Evolutionary conservation across 371 early-diverging fungal genomes (phyloP), one percentile per base, ranked within the genome.

Genomic region (Umbelopsis sp.): DNA sequence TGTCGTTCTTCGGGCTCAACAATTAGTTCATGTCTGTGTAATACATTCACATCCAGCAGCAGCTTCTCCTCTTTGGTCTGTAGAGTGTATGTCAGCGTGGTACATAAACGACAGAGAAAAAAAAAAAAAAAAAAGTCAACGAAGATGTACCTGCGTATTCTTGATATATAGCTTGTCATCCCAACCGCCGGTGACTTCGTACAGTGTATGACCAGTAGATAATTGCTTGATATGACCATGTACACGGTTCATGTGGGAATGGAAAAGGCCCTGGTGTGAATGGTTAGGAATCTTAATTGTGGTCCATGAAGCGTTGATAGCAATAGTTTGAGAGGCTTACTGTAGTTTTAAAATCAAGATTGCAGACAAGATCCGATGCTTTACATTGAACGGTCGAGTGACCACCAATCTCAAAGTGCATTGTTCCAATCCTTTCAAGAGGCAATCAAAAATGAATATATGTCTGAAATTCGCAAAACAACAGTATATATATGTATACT

Each of bases 351-450:
- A 97, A 98, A 63, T 97, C 97, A 29, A 97, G 79, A 51, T 89
- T 86, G 69, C 92, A 93, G 37, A 88, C 67, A 64, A 96, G 80
- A 71, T 92, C 95, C 65, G 81, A 86, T 69, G 91, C 78, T 20
- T 80, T 76, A 72, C 97, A 97, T 52, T 75, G 79, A 3, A 97
- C 86, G 0, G 81, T 80, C 0, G 92, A 88, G 14, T 74, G 74
- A 74, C 97, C 98, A 37, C 97, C 97, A 25, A 97, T 76, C 72
- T 98, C 98, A 71, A 97, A 79, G 63, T 91, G 86, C 95, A 98
- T 95, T 45, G 92, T 97, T 18, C 98, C 98, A 77, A 98, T 92
- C 69, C 75, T 76, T 71, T 53, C 32, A 16, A 63, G 41, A 51
- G 14, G n/a, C 53, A 29, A 18, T 37, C 10, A 70, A 44, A 41